phyloP scores from a whole-genome alignment of 1,139 yeast genomes.

The Pichia sp. region DNA sequence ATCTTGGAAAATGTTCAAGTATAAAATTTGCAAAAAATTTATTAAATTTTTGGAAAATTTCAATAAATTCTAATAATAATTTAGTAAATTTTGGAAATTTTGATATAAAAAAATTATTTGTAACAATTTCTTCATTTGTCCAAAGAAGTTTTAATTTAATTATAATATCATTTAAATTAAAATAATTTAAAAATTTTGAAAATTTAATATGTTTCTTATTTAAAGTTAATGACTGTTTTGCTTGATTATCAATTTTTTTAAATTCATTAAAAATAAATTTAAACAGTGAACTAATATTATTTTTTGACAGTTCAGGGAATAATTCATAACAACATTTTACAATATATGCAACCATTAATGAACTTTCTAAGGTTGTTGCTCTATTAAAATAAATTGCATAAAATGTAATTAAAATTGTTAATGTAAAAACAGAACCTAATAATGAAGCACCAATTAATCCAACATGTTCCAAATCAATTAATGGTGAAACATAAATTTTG shows the following conservation, averaged over 20 bases:
- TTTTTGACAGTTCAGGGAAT: conserved; percentile 70
- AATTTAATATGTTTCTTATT: conserved; percentile 7
- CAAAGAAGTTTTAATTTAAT: conserved; percentile 1
- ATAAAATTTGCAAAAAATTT: conserved; percentile 23
- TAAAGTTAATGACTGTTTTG: conserved; percentile 21
- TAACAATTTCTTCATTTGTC: conserved; percentile 4
- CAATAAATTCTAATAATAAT: neutral
- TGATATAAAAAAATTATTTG: conserved; percentile 4
- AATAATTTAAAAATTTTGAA: conserved; percentile 9
- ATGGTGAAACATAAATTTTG: conserved; percentile 69
- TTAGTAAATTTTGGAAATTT: conserved; percentile 4
- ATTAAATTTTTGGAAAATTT: conserved; percentile 16
- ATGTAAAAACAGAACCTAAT: conserved; percentile 76
- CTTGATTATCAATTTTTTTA: conserved; percentile 29
- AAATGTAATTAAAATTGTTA: conserved; percentile 66
- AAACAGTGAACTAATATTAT: conserved; percentile 31
- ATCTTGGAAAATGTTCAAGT: conserved; percentile 43
- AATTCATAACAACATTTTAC: conserved; percentile 90
- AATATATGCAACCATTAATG: conserved; percentile 79
- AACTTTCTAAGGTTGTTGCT: conserved; percentile 86
- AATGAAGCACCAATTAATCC: conserved; percentile 74
- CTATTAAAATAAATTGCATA: conserved; percentile 79
- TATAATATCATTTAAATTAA: conserved; percentile 9
- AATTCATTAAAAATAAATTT: conserved; percentile 38
- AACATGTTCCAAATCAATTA: conserved; percentile 50